phyloP scores from a whole-genome alignment of 2,329 filamentous ascomycete genomes.

The Westerdykella aurantiaca region DNA sequence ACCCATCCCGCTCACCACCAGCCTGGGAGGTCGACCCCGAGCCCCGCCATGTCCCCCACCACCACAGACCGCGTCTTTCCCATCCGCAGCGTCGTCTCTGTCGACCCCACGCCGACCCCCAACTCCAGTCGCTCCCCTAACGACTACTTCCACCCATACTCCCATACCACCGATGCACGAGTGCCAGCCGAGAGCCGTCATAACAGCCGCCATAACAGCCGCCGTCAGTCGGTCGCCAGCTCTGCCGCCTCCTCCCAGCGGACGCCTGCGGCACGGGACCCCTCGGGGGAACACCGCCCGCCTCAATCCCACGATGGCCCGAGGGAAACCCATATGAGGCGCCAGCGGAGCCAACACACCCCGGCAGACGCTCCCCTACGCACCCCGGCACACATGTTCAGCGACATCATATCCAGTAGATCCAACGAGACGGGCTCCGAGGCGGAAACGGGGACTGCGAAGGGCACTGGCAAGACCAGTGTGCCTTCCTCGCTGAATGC shows the following conservation, averaged over 20 bases:
- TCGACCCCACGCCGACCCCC: conserved; percentile 52
- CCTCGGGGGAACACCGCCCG: neutral
- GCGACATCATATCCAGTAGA: conserved; percentile 27
- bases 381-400: conserved; percentile 32
- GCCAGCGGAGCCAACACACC: neutral
- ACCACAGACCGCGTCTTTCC: conserved; percentile 64
- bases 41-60: conserved; percentile 14
- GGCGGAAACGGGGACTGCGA: neutral
- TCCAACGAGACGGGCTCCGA: conserved; percentile 16
- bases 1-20: too few species aligned
- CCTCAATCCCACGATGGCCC: neutral
- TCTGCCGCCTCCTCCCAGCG: conserved; percentile 23
- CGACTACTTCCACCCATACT: conserved; percentile 37
- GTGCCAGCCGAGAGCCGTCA: neutral
- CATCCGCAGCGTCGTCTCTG: conserved; percentile 71
- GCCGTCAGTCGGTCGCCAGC: conserved; percentile 21
- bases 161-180: conserved; percentile 21
- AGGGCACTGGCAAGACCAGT: conserved; percentile 8
- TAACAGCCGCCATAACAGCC: conserved; percentile 7
- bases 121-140: conserved; percentile 14
- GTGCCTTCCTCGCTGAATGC: conserved; percentile 16
- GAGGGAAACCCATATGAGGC: neutral
- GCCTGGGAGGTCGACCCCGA: neutral
- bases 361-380: conserved; percentile 8
- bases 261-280: conserved; percentile 19